Evolutionary conservation across 129 eudicot species (phyloP).

Genomic region (Tanacetum coccineum): DNA sequence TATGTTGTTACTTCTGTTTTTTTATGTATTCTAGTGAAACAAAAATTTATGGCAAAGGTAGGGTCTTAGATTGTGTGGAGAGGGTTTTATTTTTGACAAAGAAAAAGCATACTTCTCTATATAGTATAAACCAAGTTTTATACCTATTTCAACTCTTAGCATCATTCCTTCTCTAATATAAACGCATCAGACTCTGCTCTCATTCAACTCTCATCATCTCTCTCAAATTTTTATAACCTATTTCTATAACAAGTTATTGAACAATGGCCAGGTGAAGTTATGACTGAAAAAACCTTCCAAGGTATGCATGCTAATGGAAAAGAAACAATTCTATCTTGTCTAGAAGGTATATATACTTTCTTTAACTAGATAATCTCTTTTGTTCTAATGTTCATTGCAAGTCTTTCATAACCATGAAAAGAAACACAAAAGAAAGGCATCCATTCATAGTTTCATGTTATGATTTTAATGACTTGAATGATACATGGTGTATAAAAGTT

Average conservation of each 20-base stretch:
- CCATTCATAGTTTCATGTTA: too few species aligned
- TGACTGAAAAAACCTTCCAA: conserved; percentile 44
- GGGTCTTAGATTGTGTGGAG: conserved; percentile 11
- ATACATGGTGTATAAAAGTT: too few species aligned
- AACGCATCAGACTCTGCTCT: background rate
- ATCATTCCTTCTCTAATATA: conserved; percentile 20
- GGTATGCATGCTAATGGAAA: conserved; percentile 32
- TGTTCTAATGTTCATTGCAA: too few species aligned
- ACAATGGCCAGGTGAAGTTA: conserved; percentile 49
- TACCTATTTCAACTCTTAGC: too few species aligned
- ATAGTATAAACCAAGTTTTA: too few species aligned
- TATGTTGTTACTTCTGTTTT: background rate
- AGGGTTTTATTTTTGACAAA: conserved; percentile 11
- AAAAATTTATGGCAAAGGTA: background rate
- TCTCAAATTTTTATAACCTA: background rate
- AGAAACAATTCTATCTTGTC: conserved; percentile 37
- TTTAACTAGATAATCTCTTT: too few species aligned
- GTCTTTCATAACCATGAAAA: too few species aligned
- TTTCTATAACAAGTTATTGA: background rate
- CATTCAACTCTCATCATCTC: background rate
- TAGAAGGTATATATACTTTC: conserved; percentile 35
- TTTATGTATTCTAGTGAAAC: too few species aligned
- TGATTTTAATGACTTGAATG: too few species aligned
- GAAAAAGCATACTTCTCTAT: conserved; percentile 28
- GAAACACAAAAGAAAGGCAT: too few species aligned